Conservation (phyloP, 2,329 filamentous ascomycete genomes). For the Dendryphion nanum region DNA sequence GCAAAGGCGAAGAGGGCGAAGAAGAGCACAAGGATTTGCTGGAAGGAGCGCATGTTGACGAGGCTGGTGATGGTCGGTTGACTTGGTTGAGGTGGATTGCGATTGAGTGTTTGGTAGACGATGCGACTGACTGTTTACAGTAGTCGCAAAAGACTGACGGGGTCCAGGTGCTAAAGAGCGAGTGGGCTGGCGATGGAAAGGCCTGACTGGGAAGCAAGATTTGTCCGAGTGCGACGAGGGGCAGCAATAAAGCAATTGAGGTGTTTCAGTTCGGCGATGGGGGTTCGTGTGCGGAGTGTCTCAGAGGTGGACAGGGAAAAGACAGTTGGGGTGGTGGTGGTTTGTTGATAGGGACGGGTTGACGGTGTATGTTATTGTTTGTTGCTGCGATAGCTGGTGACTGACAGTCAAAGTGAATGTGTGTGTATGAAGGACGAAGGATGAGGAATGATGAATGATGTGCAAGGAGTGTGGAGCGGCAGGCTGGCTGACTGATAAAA, state of each 20-base stretch:
- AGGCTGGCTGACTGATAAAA: constrained; percentile 1
- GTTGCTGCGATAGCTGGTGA: neutral
- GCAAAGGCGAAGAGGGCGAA: constrained; percentile 33
- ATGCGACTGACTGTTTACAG: neutral
- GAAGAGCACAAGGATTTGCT: constrained; percentile 31
- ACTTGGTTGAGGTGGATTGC: neutral
- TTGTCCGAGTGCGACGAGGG: neutral
- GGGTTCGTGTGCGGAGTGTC: neutral
- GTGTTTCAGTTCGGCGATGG: neutral
- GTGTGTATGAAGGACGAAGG: neutral
- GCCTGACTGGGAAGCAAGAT: neutral
- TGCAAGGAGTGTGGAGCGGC: neutral
- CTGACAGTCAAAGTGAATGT: neutral
- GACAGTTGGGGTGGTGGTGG: too few species aligned
- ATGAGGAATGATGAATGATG: neutral
- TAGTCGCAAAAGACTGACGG: too few species aligned
- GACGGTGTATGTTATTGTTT: neutral
- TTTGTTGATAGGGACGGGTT: neutral
- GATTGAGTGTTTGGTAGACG: neutral
- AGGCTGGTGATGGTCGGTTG: constrained; percentile 3
- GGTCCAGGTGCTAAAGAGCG: neutral
- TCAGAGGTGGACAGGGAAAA: neutral
- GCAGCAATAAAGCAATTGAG: neutral
- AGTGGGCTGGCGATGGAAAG: neutral
- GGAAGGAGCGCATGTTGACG: constrained; percentile 36